Conservation (phyloP, 2,329 filamentous ascomycete genomes). For the Arthrobotrys conoides region DNA sequence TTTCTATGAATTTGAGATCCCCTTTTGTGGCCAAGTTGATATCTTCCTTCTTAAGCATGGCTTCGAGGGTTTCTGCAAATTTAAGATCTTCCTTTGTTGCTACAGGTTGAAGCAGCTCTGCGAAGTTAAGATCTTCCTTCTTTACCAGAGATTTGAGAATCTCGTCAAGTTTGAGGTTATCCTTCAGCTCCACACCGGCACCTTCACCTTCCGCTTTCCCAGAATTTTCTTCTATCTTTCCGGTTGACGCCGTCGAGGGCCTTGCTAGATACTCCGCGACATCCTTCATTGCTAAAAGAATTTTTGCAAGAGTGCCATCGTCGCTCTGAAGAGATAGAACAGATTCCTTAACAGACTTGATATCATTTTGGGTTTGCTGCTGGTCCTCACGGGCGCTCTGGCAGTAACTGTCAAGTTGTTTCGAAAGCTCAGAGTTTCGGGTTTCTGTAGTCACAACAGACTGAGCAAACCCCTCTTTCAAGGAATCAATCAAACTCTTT, state of each 20-base stretch:
- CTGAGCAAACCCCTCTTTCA: slow-evolving; percentile 61
- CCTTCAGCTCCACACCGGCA: slow-evolving; percentile 71
- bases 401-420: slow-evolving; percentile 52
- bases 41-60: slow-evolving; percentile 73
- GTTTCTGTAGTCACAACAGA: slow-evolving; percentile 57
- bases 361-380: slow-evolving; percentile 54
- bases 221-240: slow-evolving; percentile 9
- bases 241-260: slow-evolving; percentile 73
- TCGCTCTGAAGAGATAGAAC: slow-evolving; percentile 78
- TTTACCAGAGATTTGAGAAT: slow-evolving; percentile 71
- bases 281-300: slow-evolving; percentile 87
- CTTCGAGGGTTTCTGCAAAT: background rate
- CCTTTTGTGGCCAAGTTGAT: slow-evolving; percentile 67
- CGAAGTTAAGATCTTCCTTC: slow-evolving; percentile 28
- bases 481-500: slow-evolving; percentile 60
- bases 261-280: slow-evolving; percentile 72
- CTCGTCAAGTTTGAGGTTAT: slow-evolving; percentile 75
- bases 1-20: slow-evolving; percentile 25
- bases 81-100: slow-evolving; percentile 75
- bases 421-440: slow-evolving; percentile 47
- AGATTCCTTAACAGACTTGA: slow-evolving; percentile 51
- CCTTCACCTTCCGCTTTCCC: slow-evolving; percentile 66
- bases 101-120: slow-evolving; percentile 4
- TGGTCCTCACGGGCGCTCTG: slow-evolving; percentile 54
- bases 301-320: slow-evolving; percentile 85